Base-by-base conservation (phyloP, 208 protist genomes). In the Leishmania gerbilli region DNA sequence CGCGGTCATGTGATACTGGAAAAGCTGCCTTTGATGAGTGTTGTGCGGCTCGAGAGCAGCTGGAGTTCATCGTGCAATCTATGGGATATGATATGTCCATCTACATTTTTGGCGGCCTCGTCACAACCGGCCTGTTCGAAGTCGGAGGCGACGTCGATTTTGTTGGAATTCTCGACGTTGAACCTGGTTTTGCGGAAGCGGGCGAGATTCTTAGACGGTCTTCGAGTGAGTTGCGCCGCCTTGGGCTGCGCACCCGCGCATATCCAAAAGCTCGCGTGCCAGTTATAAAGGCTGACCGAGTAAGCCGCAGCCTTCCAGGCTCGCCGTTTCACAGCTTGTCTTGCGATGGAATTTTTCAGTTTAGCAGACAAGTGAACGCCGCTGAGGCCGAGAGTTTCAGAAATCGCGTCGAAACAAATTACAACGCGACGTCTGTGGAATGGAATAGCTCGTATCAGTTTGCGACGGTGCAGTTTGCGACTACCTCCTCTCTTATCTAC, bases 111-210 rank as follows among this genome's bases (percentile, higher is more conserved):
- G 95, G 95, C 47, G 95, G 95, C 47, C 84, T 98, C 27, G 89
- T 93, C 9, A 94, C 90, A 21, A 81, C 96, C 13, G 89, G 92
- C 5, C 69, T 98, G 27, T 83, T 97, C 31, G 93, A 98, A 65
- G 93, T 94, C 49, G 93, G 92, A 53, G 95, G 95, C 31, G 95
- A 98, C 74, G 90, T 95, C 19, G 95, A 98, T 84, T 97, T 98
- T 89, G 93, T 95, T 27, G 93, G 91, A 27, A 93, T 98, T 69
- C 81, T 89, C 24, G 95, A 98, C 78, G 84, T 97, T 53, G 93
- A 98, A 79, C 93, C 95, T 67, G 89, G 88, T 31, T 85, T 93
- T 87, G 90, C 91, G 31, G 93, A 98, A 71, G 85, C 93, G 49
- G 88, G 89, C 24, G 91, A 93, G 62, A 95, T 98, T 82, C 86